Percentiles rank a stretch among this genome's conserved stretches.
phyloP scores from a whole-genome alignment of 148 eudicot species.

The Rhododendron ovatum region DNA sequence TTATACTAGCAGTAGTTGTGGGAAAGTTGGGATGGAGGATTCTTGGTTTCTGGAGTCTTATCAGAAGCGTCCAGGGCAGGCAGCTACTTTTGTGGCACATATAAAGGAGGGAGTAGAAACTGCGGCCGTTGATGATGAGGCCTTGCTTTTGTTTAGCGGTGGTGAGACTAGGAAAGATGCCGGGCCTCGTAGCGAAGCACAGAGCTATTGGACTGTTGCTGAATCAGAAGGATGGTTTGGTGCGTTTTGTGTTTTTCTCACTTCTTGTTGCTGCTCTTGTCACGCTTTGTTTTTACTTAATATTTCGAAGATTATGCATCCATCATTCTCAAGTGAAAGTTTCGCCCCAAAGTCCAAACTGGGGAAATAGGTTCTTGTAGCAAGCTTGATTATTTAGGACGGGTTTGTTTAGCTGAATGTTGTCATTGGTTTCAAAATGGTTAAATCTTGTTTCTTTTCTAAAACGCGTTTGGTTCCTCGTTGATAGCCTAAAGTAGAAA shows the following conservation, averaged over 20 bases:
- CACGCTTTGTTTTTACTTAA: background rate
- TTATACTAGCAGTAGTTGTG: conserved; percentile 86
- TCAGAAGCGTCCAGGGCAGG: conserved; percentile 95
- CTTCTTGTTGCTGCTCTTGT: background rate
- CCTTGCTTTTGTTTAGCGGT: conserved; percentile 90
- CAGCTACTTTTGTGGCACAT: conserved; percentile 80
- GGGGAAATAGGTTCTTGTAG: background rate
- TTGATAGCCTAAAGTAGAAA: background rate
- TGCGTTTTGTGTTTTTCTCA: conserved; percentile 31
- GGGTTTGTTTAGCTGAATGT: background rate
- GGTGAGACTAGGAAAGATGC: conserved; percentile 98
- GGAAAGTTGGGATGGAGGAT: conserved; percentile 74
- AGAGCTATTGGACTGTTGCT: conserved; percentile 97
- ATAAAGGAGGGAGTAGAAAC: conserved; percentile 70
- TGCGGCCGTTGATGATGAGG: conserved; percentile 58
- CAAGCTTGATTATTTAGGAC: background rate
- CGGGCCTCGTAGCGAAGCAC: conserved; percentile 97
- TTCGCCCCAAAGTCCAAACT: background rate
- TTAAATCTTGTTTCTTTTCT: background rate
- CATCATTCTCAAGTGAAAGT: background rate
- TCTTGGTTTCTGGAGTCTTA: conserved; percentile 91
- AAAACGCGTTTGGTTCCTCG: background rate
- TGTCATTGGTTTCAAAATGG: background rate
- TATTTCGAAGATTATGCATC: background rate
- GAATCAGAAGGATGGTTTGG: conserved; percentile 94